Percentiles rank a stretch among this genome's conserved stretches.
These are phyloP conservation scores for Monosporascus sp. DNA, from an alignment of 2,329 filamentous ascomycete species.

Conservation along the genomic window DNA sequence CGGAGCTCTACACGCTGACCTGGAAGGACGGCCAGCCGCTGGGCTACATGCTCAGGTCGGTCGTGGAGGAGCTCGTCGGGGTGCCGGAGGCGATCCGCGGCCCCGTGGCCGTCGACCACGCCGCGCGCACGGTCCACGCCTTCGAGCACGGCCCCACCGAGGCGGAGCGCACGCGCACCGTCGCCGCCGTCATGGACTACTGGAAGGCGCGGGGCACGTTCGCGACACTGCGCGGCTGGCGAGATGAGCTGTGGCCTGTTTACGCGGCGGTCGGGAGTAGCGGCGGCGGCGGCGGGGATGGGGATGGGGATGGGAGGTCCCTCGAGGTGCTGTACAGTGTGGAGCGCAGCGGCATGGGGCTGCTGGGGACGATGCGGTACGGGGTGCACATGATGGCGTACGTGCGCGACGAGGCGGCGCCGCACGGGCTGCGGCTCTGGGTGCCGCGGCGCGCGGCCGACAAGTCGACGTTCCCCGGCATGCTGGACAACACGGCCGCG, in stretches of 20 bases:
- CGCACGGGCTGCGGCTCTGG: constrained; percentile 70
- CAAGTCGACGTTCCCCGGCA: constrained; percentile 86
- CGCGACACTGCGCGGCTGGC: constrained; percentile 70
- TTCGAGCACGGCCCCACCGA: constrained; percentile 51
- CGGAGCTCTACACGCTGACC: constrained; percentile 61
- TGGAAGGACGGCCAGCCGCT: constrained; percentile 51
- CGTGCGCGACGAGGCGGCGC: constrained; percentile 41
- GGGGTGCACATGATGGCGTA: constrained; percentile 80
- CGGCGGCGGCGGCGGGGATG: too few species aligned
- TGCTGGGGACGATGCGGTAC: constrained; percentile 74
- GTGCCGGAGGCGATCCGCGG: constrained; percentile 48
- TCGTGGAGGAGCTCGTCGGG: constrained; percentile 43
- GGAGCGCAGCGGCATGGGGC: constrained; percentile 67
- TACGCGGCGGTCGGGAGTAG: constrained; percentile 41
- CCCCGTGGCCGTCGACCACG: constrained; percentile 56
- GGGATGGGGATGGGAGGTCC: too few species aligned
- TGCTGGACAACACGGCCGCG: constrained; percentile 93
- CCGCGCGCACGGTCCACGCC: constrained; percentile 58
- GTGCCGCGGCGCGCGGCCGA: constrained; percentile 67
- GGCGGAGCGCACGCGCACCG: constrained; percentile 53
- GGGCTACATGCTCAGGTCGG: constrained; percentile 52
- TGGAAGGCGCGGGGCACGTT: constrained; percentile 72
- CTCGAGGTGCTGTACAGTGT: constrained; percentile 64
- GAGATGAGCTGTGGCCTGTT: constrained; percentile 74
- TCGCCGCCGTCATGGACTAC: constrained; percentile 53